phyloP scores from a whole-genome alignment of 2,329 filamentous ascomycete genomes.

The Colletotrichum sp. region DNA sequence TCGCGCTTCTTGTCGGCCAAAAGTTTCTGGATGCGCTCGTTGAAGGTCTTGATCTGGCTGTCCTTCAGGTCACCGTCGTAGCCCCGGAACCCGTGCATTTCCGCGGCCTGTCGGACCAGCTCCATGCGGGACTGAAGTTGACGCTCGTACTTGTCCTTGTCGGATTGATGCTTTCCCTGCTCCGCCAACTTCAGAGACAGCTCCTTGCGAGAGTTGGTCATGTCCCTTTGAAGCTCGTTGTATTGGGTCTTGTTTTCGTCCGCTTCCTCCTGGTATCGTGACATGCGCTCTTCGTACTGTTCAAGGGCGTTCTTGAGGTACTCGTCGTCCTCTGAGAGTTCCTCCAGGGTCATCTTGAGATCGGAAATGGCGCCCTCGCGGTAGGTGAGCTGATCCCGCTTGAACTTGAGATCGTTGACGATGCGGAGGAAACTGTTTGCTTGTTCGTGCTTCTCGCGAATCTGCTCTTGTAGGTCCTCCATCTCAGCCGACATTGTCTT shows the following conservation, averaged over 20 bases:
- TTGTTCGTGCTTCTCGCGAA: constrained; percentile 72
- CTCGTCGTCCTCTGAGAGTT: constrained; percentile 79
- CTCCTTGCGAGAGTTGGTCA: constrained; percentile 48
- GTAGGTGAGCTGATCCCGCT: constrained; percentile 75
- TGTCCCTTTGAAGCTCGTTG: constrained; percentile 61
- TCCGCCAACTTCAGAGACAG: constrained; percentile 64
- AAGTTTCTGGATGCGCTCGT: constrained; percentile 76
- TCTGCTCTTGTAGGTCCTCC: constrained; percentile 60
- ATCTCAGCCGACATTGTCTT: constrained; percentile 65
- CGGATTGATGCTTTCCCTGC: constrained; percentile 80
- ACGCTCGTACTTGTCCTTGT: constrained; percentile 85
- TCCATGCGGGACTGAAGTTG: constrained; percentile 74
- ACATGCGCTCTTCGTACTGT: constrained; percentile 79
- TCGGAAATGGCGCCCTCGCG: constrained; percentile 74
- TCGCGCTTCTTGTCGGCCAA: constrained; percentile 79
- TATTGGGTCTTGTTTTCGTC: constrained; percentile 69
- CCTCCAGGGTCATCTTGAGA: constrained; percentile 74
- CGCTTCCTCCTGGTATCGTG: constrained; percentile 67
- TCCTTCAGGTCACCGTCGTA: constrained; percentile 83
- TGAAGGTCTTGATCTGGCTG: constrained; percentile 75
- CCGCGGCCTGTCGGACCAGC: constrained; percentile 80
- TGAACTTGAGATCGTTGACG: constrained; percentile 76
- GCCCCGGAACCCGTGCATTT: constrained; percentile 79
- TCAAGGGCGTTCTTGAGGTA: constrained; percentile 74
- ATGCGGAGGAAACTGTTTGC: constrained; percentile 77